These are phyloP conservation scores for Xylariaceae sp. DNA, from an alignment of 2,329 filamentous ascomycete species.

Conservation along the genomic window DNA sequence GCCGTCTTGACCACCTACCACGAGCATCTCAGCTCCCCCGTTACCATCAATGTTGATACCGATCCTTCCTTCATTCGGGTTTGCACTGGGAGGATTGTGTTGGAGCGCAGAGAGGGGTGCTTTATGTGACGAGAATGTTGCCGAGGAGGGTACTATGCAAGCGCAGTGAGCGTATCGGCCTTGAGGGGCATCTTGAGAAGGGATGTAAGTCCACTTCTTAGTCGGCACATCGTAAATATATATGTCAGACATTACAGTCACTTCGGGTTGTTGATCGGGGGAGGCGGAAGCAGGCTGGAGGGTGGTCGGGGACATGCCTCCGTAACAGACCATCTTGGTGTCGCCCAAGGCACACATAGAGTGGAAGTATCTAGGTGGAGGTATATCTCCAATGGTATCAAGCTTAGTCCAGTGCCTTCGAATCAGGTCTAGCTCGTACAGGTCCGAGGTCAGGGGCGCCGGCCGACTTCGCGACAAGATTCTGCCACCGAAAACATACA, in stretches of 20 bases:
- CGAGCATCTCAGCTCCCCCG: constrained; percentile 94
- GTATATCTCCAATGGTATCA: constrained; percentile 80
- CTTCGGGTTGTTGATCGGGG: constrained; percentile 75
- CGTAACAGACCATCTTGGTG: constrained; percentile 96
- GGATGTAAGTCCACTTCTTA: constrained; percentile 82
- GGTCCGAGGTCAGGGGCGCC: constrained; percentile 78
- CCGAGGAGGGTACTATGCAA: constrained; percentile 85
- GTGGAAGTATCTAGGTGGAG: constrained; percentile 93
- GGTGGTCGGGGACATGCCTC: constrained; percentile 87
- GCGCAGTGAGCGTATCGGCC: constrained; percentile 97
- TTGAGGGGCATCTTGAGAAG: constrained; percentile 80
- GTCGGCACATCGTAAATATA: constrained; percentile 90
- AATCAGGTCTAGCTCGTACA: constrained; percentile 93
- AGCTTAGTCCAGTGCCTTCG: constrained; percentile 91
- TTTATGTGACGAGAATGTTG: constrained; percentile 80
- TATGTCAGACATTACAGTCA: constrained; percentile 97
- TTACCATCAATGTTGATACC: constrained; percentile 88
- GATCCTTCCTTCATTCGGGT: constrained; percentile 84
- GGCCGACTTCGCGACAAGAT: constrained; percentile 83
- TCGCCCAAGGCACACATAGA: constrained; percentile 93
- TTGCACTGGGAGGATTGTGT: constrained; percentile 81
- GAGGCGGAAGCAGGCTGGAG: constrained; percentile 48
- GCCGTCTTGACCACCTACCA: constrained; percentile 94
- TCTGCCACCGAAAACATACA: constrained; percentile 94
- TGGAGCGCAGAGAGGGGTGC: constrained; percentile 86